These are phyloP conservation scores for Aquilaria sinensis DNA, from an alignment of 345 rosid genomes.

Conservation along the genomic window DNA sequence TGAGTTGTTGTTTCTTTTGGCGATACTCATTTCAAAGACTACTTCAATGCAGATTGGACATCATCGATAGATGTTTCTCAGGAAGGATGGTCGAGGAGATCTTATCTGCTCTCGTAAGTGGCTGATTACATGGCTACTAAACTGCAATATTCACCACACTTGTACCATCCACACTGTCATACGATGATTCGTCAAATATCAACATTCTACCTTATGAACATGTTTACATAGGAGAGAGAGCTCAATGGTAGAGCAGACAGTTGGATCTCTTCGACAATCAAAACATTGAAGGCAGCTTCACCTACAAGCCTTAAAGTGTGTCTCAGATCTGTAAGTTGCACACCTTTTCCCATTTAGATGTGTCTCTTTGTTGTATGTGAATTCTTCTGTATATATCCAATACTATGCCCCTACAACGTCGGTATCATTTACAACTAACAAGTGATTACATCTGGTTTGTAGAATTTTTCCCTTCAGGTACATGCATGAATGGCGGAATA, in stretches of 20 bases:
- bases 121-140: neutral
- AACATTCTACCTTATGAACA: constrained; percentile 8
- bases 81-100: constrained; percentile 73
- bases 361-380: too few species aligned
- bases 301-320: constrained; percentile 88
- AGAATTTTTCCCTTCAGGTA: too few species aligned
- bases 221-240: constrained; percentile 52
- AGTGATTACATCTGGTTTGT: too few species aligned
- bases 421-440: too few species aligned
- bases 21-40: constrained; percentile 1
- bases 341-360: too few species aligned
- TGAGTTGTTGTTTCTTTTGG: neutral
- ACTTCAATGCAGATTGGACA: constrained; percentile 52
- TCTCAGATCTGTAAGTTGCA: constrained; percentile 57
- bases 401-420: too few species aligned
- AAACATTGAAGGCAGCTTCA: constrained; percentile 59
- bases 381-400: too few species aligned
- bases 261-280: constrained; percentile 55
- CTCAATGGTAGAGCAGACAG: constrained; percentile 26
- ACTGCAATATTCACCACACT: constrained; percentile 1
- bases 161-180: constrained; percentile 10
- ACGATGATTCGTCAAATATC: neutral
- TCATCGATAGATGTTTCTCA: constrained; percentile 73
- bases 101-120: constrained; percentile 72
- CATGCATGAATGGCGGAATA: too few species aligned